Conservation (phyloP, 805 yeast genomes). For the Candida coquimbonensis region DNA sequence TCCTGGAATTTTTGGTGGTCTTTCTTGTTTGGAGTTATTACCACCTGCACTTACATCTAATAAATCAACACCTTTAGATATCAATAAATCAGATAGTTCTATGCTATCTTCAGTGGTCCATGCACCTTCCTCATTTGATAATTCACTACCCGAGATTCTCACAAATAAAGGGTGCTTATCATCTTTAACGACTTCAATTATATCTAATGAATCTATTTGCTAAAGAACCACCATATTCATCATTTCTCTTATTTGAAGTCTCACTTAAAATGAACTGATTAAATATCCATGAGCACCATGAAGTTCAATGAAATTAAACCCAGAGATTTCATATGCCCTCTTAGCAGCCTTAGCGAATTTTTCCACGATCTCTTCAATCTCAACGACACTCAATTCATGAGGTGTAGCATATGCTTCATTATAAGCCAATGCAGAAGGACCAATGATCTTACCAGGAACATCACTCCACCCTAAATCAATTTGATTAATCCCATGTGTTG, state of each 20-base stretch:
- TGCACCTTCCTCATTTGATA: conserved; percentile 14
- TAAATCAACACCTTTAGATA: conserved; percentile 40
- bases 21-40: conserved; percentile 26
- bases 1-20: conserved; percentile 21
- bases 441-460: conserved; percentile 33
- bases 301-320: conserved; percentile 55
- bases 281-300: conserved; percentile 59
- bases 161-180: conserved; percentile 33
- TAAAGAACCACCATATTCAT: conserved; percentile 56
- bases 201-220: conserved; percentile 50
- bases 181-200: conserved; percentile 36
- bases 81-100: conserved; percentile 32
- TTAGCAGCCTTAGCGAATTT: conserved; percentile 40
- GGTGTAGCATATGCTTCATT: conserved; percentile 25
- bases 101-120: conserved; percentile 17
- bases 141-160: conserved; percentile 16
- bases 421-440: conserved; percentile 36
- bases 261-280: conserved; percentile 40
- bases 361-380: conserved; percentile 34
- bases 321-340: conserved; percentile 41
- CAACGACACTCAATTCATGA: conserved; percentile 35
- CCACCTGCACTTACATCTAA: conserved; percentile 54
- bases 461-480: conserved; percentile 34
- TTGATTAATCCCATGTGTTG: conserved; percentile 26
- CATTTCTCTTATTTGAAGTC: conserved; percentile 43